Evolutionary conservation across 2,329 filamentous ascomycete species (phyloP), one percentile per base, ranked within the genome.

Genomic region (Nannizziopsis arthrosporioides): DNA sequence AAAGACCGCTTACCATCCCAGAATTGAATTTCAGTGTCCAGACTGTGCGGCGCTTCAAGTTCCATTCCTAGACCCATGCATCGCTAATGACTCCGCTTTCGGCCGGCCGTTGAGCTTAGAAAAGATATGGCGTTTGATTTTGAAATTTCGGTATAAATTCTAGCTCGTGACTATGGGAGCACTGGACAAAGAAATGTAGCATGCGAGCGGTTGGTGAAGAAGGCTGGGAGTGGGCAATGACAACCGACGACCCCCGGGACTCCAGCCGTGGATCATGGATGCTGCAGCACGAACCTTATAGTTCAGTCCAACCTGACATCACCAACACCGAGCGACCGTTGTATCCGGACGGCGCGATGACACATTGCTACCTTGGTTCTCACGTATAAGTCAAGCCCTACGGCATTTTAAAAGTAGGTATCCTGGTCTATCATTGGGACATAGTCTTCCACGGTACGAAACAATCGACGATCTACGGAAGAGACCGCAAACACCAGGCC

Each of bases 21-120:
- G 71, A 94, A 88, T 68, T 89, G 82, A 66, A 87, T 78, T 70
- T 87, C 85, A 66, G 80, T 82, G 68, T 89, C 83, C 66, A 85
- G 75, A 62, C 73, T 75, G 66, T 78, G 76, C 59, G 75, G 76
- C 61, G 77, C 76, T 67, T 88, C 82, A 68, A 79, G 77, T 70
- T 84, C 69, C 78, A 82, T 81, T 66, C 68, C 69, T 63, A 58
- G 59, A 40, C 31, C 36, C 45, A 44, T 42, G 44, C 51, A 53
- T 53, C 35, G 47, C 47, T 49, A 31, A 42, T 41, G 12, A 41
- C 11, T 41, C 22, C n/a, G 30, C 32, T 19, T 38, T 17, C 18
- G 35, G 12, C 22, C 22, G 22, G 22, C 34, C 18, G 18, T 15
- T 45, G n/a, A 32, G 17, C 42, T 19, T 38, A n/a, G 10, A 38